Evolutionary conservation across 2,329 filamentous ascomycete genomes (phyloP).

Genomic region (Emergomyces orientalis): DNA sequence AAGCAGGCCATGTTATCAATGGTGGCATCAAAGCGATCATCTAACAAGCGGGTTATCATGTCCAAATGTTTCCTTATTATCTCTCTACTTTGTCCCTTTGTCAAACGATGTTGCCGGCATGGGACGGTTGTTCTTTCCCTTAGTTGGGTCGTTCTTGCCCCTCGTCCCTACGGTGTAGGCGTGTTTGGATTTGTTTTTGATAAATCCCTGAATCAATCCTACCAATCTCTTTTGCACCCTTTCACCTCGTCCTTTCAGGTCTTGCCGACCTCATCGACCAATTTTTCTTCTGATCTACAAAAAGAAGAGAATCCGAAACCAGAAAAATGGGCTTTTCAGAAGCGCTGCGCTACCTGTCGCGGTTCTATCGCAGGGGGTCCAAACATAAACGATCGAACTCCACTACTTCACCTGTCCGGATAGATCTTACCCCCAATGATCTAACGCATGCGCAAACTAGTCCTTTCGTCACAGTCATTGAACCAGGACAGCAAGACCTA

Average conservation of each 20-base stretch:
- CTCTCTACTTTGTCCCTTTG: not conserved
- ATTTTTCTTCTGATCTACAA: not conserved
- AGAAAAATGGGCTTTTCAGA: constrained; percentile 13
- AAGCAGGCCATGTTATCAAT: not conserved
- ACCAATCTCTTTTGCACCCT: not conserved
- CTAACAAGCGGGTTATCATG: not conserved
- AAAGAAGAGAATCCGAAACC: not conserved
- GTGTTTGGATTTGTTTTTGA: not conserved
- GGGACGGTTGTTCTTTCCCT: not conserved
- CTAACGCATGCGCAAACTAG: not conserved
- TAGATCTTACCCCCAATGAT: not conserved
- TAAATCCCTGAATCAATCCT: not conserved
- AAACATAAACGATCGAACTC: not conserved
- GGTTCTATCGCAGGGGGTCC: constrained; percentile 12
- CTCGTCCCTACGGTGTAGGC: not conserved
- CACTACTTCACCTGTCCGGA: not conserved
- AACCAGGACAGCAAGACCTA: not conserved
- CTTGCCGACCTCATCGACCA: not conserved
- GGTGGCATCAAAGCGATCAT: not conserved
- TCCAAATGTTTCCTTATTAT: not conserved
- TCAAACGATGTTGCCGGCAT: not conserved
- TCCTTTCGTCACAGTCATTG: not conserved
- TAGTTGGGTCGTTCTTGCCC: not conserved
- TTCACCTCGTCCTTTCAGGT: not conserved
- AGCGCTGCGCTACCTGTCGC: constrained; percentile 14